A percentile compares a stretch with the other conserved stretches of the same genome.
These are phyloP conservation scores for Arctostaphylos glauca DNA, from an alignment of 148 eudicot species.

Conservation along the genomic window DNA sequence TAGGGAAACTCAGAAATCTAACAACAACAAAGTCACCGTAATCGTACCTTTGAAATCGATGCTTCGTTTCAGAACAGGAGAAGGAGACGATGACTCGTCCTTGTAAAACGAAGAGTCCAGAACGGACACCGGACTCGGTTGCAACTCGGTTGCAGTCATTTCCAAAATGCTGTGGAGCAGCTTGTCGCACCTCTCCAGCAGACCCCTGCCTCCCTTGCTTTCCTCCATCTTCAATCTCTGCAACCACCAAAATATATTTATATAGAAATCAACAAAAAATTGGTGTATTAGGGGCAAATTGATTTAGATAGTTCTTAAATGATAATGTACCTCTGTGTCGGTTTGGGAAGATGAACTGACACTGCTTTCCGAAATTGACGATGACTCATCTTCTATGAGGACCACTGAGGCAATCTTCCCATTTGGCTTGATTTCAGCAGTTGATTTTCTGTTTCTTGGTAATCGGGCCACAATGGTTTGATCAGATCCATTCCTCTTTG, in stretches of 20 bases:
- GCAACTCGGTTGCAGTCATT: constrained; percentile 63
- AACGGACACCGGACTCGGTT: constrained; percentile 95
- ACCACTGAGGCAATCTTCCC: constrained; percentile 28
- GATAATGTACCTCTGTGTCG: constrained; percentile 70
- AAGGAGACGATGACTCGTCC: constrained; percentile 82
- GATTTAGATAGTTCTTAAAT: too few species aligned
- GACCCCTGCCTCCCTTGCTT: constrained; percentile 53
- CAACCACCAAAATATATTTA: neutral
- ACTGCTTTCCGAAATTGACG: constrained; percentile 66
- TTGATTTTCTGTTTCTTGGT: constrained; percentile 42
- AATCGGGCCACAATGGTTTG: constrained; percentile 40
- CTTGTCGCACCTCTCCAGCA: constrained; percentile 81
- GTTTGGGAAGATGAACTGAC: constrained; percentile 66
- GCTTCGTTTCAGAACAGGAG: constrained; percentile 81
- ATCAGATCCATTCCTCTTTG: constrained; percentile 36
- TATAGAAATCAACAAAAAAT: too few species aligned
- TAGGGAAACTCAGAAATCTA: neutral
- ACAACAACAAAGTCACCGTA: neutral
- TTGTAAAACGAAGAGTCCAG: constrained; percentile 88
- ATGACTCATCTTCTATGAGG: constrained; percentile 56
- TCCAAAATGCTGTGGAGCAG: constrained; percentile 77
- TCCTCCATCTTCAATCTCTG: constrained; percentile 72
- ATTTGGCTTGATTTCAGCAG: constrained; percentile 25
- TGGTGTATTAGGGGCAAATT: too few species aligned
- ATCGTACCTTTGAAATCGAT: constrained; percentile 81